Percentiles rank a stretch among this genome's conserved stretches.
These are phyloP conservation scores for Lachnellula subtilissima DNA, from an alignment of 2,329 filamentous ascomycete species.

Conservation along the genomic window DNA sequence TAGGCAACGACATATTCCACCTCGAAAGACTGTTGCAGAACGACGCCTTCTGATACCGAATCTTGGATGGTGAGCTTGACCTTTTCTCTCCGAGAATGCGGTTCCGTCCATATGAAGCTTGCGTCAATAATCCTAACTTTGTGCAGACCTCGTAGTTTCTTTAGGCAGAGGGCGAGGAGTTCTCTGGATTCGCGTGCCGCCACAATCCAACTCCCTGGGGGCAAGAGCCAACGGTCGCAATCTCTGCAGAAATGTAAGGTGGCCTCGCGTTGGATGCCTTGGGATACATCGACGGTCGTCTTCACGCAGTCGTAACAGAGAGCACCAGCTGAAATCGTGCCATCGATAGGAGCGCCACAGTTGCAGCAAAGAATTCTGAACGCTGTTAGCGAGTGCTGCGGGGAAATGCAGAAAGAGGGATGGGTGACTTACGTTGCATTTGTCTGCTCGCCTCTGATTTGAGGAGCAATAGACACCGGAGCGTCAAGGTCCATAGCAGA, in stretches of 20 bases:
- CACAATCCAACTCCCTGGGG: conserved; percentile 79
- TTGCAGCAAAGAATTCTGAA: conserved; percentile 92
- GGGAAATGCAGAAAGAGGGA: neutral
- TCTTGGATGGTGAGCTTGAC: conserved; percentile 93
- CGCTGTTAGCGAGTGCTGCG: conserved; percentile 16
- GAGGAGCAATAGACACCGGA: conserved; percentile 44
- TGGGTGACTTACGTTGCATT: conserved; percentile 48
- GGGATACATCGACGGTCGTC: conserved; percentile 86
- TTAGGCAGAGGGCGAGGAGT: conserved; percentile 83
- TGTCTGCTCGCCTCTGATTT: conserved; percentile 30
- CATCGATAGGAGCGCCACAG: conserved; percentile 93
- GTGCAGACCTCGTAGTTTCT: conserved; percentile 77
- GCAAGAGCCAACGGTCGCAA: conserved; percentile 89
- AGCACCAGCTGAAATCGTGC: conserved; percentile 77
- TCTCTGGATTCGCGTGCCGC: conserved; percentile 86
- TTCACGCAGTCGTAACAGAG: conserved; percentile 96
- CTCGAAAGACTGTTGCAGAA: conserved; percentile 91
- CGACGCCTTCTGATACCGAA: conserved; percentile 55
- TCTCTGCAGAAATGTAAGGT: conserved; percentile 88
- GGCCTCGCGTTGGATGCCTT: conserved; percentile 86
- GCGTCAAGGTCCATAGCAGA: conserved; percentile 56
- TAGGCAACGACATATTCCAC: conserved; percentile 86
- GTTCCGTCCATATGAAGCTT: conserved; percentile 96
- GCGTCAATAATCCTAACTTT: conserved; percentile 95
- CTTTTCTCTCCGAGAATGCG: conserved; percentile 86